These are phyloP conservation scores for Ottelia alismoides DNA, from an alignment of 106 monocot genomes.

Conservation along the genomic window DNA sequence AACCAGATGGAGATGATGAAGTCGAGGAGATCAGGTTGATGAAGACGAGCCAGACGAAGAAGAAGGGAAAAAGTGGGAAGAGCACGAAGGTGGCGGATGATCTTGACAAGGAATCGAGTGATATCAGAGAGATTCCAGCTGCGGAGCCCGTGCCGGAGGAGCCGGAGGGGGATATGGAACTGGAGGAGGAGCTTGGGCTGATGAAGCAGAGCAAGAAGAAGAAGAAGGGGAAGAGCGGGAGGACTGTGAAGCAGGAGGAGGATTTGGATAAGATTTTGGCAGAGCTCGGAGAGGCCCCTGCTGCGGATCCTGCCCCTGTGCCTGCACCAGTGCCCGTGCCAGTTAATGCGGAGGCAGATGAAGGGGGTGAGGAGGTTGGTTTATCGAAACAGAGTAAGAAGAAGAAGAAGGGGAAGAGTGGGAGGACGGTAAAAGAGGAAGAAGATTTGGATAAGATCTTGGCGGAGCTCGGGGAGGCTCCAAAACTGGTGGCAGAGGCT, in stretches of 20 bases:
- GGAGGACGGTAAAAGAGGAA: conserved; percentile 47
- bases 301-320: conserved; percentile 5
- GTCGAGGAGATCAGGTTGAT: neutral
- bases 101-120: conserved; percentile 3
- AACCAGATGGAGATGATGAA: no score
- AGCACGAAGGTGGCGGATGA: conserved; percentile 55
- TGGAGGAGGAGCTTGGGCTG: conserved; percentile 7
- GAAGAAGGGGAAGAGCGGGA: conserved; percentile 62
- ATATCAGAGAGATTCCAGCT: conserved; percentile 25
- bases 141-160: conserved; percentile 21
- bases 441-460: conserved; percentile 63
- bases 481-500: neutral
- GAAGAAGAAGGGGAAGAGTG: conserved; percentile 62
- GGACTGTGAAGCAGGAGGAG: conserved; percentile 46
- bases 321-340: neutral
- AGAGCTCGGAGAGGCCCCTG: conserved; percentile 27
- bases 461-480: conserved; percentile 40
- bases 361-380: no score
- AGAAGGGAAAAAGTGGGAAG: conserved; percentile 28
- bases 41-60: conserved; percentile 26
- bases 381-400: no score
- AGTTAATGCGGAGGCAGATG: conserved; percentile 6
- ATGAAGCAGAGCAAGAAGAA: conserved; percentile 14
- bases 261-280: conserved; percentile 8
- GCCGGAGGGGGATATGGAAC: conserved; percentile 9